Percentiles rank a stretch among this genome's conserved stretches.
These are phyloP conservation scores for Cryptosporidium meleagridis DNA, from an alignment of 169 alveolate genomes.

Conservation along the genomic window DNA sequence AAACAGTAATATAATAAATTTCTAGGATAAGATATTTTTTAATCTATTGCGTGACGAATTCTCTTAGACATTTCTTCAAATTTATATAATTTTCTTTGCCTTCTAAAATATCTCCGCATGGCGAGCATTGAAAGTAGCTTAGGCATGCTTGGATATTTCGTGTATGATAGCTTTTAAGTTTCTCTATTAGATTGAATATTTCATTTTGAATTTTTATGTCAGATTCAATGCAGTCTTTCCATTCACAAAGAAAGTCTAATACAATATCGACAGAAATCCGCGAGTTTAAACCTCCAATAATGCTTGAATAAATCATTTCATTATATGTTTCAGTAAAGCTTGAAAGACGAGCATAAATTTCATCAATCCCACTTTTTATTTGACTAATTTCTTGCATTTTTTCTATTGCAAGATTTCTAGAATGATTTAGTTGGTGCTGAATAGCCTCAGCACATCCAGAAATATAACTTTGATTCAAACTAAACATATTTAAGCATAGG, in stretches of 20 bases:
- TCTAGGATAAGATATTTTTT: background rate
- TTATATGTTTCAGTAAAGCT: background rate
- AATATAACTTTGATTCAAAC: conserved; percentile 23
- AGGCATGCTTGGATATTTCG: conserved; percentile 39
- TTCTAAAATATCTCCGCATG: conserved; percentile 57
- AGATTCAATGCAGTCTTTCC: conserved; percentile 46
- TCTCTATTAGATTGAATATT: conserved; percentile 2
- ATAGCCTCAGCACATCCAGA: background rate
- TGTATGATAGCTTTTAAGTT: conserved; percentile 19
- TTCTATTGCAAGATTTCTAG: background rate
- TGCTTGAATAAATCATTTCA: background rate
- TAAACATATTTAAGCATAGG: conserved; percentile 2
- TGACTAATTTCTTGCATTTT: conserved; percentile 1
- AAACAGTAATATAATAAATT: background rate
- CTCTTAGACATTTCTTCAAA: conserved; percentile 18
- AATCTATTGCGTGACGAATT: conserved; percentile 31
- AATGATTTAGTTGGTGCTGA: background rate
- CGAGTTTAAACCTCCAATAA: background rate
- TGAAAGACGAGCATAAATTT: background rate
- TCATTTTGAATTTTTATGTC: conserved; percentile 38
- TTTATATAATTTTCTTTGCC: background rate
- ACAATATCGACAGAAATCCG: conserved; percentile 32
- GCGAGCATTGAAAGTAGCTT: conserved; percentile 60
- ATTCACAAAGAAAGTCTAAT: conserved; percentile 21
- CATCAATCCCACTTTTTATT: background rate